phyloP scores from a whole-genome alignment of 1,284 basidiomycete genomes.

The Nidula niveotomentosa region DNA sequence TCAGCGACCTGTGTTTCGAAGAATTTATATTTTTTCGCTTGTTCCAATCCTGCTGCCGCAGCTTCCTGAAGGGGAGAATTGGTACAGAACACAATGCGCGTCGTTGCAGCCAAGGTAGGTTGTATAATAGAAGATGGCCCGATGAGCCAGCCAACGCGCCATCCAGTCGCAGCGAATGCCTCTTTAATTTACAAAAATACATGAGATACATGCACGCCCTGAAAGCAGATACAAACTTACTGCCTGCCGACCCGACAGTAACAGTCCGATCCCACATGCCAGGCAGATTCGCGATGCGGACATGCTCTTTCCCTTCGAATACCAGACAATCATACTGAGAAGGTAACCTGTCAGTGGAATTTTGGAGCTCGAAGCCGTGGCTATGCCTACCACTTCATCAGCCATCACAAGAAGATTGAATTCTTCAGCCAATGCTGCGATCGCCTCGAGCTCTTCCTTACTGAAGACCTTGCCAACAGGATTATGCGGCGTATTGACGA shows the following conservation, averaged over 20 bases:
- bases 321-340: conserved; percentile 90
- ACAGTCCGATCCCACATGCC: conserved; percentile 95
- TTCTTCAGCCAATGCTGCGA: conserved; percentile 88
- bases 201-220: background rate
- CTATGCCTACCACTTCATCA: conserved; percentile 86
- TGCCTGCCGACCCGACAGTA: conserved; percentile 51
- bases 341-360: background rate
- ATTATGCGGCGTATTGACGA: conserved; percentile 96
- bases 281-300: conserved; percentile 89
- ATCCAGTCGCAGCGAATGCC: conserved; percentile 98
- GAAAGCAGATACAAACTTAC: conserved; percentile 26
- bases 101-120: conserved; percentile 88
- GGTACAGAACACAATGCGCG: conserved; percentile 93
- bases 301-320: conserved; percentile 86
- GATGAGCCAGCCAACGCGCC: conserved; percentile 97
- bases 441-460: conserved; percentile 76
- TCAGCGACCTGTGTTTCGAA: conserved; percentile 79
- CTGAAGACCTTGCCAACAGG: conserved; percentile 96
- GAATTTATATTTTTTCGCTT: conserved; percentile 73
- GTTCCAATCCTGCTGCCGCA: conserved; percentile 82
- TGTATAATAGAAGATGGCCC: conserved; percentile 83
- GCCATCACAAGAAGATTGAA: conserved; percentile 92
- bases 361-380: no score
- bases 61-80: conserved; percentile 95
- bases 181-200: conserved; percentile 42